These are phyloP conservation scores for Ceratobasidium sp. DNA, from an alignment of 1,284 basidiomycete species.

Conservation along the genomic window DNA sequence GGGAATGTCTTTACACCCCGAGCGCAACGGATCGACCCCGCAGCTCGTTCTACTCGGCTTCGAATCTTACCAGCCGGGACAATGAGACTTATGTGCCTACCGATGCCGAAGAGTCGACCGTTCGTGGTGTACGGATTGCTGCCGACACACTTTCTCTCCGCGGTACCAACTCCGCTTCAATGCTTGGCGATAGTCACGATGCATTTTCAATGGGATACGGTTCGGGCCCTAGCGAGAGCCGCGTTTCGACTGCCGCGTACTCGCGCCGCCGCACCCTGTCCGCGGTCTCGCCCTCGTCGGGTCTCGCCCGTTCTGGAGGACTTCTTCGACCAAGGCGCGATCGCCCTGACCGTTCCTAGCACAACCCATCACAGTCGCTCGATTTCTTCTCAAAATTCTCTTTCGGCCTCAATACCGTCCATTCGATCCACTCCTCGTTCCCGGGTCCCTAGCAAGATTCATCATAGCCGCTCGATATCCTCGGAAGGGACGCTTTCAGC, in stretches of 20 bases:
- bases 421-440: slow-evolving; percentile 2
- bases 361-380: slow-evolving; percentile 19
- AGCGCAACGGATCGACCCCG: slow-evolving; percentile 35
- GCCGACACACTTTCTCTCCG: slow-evolving; percentile 67
- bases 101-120: slow-evolving; percentile 34
- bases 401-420: slow-evolving; percentile 5
- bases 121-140: slow-evolving; percentile 59
- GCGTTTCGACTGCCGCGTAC: slow-evolving; percentile 28
- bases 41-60: slow-evolving; percentile 36
- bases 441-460: slow-evolving; percentile 4
- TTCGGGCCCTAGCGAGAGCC: slow-evolving; percentile 25
- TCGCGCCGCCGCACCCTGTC: slow-evolving; percentile 38
- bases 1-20: slow-evolving; percentile 19
- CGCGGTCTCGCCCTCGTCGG: slow-evolving; percentile 30
- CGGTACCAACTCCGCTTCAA: slow-evolving; percentile 67
- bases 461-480: too few relatives aligned
- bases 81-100: slow-evolving; percentile 33
- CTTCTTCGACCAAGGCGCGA: slow-evolving; percentile 28
- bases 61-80: slow-evolving; percentile 24
- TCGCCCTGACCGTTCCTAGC: slow-evolving; percentile 27
- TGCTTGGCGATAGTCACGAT: slow-evolving; percentile 68
- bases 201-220: slow-evolving; percentile 50
- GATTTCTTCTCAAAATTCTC: slow-evolving; percentile 7
- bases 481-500: too few relatives aligned
- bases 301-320: slow-evolving; percentile 29